Evolutionary conservation across 768 basidiomycete species (phyloP).

Genomic region (Calocybe indica): DNA sequence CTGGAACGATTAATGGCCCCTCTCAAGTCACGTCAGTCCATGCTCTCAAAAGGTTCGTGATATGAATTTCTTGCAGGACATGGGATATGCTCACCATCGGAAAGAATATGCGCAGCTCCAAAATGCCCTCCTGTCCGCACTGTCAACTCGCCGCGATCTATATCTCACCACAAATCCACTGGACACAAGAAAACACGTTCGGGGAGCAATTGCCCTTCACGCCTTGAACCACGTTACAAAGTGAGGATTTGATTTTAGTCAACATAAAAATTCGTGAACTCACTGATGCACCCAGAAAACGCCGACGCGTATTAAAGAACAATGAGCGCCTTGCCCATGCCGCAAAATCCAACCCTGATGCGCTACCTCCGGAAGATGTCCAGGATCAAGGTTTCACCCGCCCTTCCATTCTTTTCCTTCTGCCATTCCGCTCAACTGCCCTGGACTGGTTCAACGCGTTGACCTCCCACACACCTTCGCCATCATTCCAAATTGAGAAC

Average conservation of each 20-base stretch:
- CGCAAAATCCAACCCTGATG: slow-evolving; percentile 45
- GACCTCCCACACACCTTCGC: slow-evolving; percentile 66
- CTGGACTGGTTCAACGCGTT: slow-evolving; percentile 78
- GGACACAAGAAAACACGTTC: slow-evolving; percentile 53
- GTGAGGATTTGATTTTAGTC: slow-evolving; percentile 32
- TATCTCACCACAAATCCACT: slow-evolving; percentile 64
- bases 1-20: slow-evolving; percentile 49
- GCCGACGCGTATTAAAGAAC: slow-evolving; percentile 84
- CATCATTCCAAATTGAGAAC: slow-evolving; percentile 83
- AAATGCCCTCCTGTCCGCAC: slow-evolving; percentile 58
- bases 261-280: too few species aligned
- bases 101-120: slow-evolving; percentile 51
- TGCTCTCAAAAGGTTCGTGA: slow-evolving; percentile 44
- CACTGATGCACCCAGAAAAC: slow-evolving; percentile 56
- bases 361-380: slow-evolving; percentile 61
- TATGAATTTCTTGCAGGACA: too few species aligned
- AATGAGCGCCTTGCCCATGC: slow-evolving; percentile 85
- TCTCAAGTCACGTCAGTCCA: slow-evolving; percentile 49
- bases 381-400: slow-evolving; percentile 99
- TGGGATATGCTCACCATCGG: background rate
- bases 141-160: slow-evolving; percentile 70
- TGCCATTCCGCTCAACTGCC: slow-evolving; percentile 90
- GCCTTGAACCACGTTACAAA: slow-evolving; percentile 85
- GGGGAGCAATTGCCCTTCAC: slow-evolving; percentile 74
- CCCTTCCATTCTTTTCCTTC: slow-evolving; percentile 85